Conservation (phyloP, 441 rosid genomes). For the Adansonia rubrostipa region DNA sequence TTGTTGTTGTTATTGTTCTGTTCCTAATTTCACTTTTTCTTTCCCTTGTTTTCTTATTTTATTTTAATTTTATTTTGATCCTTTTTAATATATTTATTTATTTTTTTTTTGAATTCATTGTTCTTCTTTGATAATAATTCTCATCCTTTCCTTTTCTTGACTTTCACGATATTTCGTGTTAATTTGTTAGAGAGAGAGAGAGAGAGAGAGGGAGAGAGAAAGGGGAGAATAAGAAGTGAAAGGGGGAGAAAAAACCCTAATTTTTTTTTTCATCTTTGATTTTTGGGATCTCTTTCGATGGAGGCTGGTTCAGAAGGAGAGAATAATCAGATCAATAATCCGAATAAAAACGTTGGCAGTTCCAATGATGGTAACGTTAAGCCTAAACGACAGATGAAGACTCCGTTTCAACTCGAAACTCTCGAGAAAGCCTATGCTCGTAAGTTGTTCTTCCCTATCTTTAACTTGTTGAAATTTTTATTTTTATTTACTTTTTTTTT, state of each 20-base stretch:
- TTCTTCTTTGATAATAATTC: slow-evolving; percentile 41
- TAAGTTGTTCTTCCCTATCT: slow-evolving; percentile 32
- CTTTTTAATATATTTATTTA: slow-evolving; percentile 12
- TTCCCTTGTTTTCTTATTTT: slow-evolving; percentile 29
- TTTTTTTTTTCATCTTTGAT: slow-evolving; percentile 24
- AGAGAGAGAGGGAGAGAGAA: background rate
- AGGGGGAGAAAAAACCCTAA: slow-evolving; percentile 51
- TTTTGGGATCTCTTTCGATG: slow-evolving; percentile 40
- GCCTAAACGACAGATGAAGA: slow-evolving; percentile 99
- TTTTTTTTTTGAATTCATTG: slow-evolving; percentile 24
- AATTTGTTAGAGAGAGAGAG: background rate
- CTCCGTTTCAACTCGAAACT: slow-evolving; percentile 86
- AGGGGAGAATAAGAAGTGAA: background rate
- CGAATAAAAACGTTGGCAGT: slow-evolving; percentile 31
- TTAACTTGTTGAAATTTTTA: background rate
- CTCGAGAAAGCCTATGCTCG: slow-evolving; percentile 88
- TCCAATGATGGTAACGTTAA: slow-evolving; percentile 57
- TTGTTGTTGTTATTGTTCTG: slow-evolving; percentile 25
- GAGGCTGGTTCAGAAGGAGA: slow-evolving; percentile 69
- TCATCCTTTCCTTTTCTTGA: slow-evolving; percentile 39
- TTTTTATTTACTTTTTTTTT: background rate
- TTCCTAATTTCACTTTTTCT: slow-evolving; percentile 31
- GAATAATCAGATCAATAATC: slow-evolving; percentile 37
- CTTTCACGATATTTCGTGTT: slow-evolving; percentile 46
- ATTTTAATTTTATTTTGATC: background rate